A percentile compares a stretch with the other conserved stretches of the same genome.
These are phyloP conservation scores for Triticum aestivum DNA, from an alignment of 176 grass and related monocot species.

Conservation along the genomic window IWGSC_CS_RefSeq_v2.1 NC_057800.1:739889201-739889700, in stretches of 20 bases:
- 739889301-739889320: background rate
- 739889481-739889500: slow-evolving; percentile 69
- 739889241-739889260: slow-evolving; percentile 20
- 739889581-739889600: slow-evolving; percentile 97
- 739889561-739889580: slow-evolving; percentile 96
- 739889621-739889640: background rate
- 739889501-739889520: slow-evolving; percentile 82
- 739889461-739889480: slow-evolving; percentile 77
- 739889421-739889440: background rate
- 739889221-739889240: background rate
- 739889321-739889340: background rate
- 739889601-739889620: slow-evolving; percentile 71
- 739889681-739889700: background rate
- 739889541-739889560: slow-evolving; percentile 99
- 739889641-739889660: background rate
- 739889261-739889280: background rate
- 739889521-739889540: slow-evolving; percentile 98
- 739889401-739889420: background rate
- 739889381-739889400: background rate
- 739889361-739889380: background rate
- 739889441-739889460: slow-evolving; percentile 9
- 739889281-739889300: background rate
- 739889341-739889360: background rate
- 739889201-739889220: background rate
- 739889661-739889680: background rate